phyloP scores from a whole-genome alignment of 495 filamentous ascomycete species.

The Podospora tetraspora region DNA sequence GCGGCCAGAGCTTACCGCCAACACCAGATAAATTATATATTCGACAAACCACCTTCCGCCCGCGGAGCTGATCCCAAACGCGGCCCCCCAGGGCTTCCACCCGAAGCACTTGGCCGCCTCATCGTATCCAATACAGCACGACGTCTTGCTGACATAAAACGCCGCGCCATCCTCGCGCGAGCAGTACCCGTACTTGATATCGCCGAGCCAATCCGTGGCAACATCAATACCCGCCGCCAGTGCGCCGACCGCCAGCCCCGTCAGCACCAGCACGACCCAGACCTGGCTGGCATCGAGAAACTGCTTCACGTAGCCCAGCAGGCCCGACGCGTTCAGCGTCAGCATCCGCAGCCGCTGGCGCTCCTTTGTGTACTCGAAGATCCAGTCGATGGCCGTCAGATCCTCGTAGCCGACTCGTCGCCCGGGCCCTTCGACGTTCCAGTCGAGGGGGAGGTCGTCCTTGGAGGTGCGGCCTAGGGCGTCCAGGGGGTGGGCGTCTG shows the following conservation, averaged over 20 bases:
- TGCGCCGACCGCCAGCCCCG: constrained; percentile 71
- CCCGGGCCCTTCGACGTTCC: constrained; percentile 88
- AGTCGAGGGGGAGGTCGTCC: constrained; percentile 66
- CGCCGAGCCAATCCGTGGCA: constrained; percentile 89
- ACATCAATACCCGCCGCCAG: constrained; percentile 88
- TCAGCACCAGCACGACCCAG: constrained; percentile 77
- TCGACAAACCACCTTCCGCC: constrained; percentile 74
- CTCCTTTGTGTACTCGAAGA: constrained; percentile 98
- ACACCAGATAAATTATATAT: constrained; percentile 77
- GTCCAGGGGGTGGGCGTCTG: background rate
- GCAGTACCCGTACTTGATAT: constrained; percentile 91
- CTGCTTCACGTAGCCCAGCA: constrained; percentile 66
- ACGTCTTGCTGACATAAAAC: constrained; percentile 84
- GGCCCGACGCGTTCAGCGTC: constrained; percentile 59
- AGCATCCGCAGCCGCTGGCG: constrained; percentile 77
- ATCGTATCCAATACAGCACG: constrained; percentile 91
- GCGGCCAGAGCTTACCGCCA: constrained; percentile 56
- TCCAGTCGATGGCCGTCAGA: constrained; percentile 98
- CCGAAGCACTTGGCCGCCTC: constrained; percentile 68
- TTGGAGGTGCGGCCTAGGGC: constrained; percentile 36
- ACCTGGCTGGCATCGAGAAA: constrained; percentile 81
- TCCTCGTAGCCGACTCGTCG: constrained; percentile 92
- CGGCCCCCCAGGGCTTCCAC: constrained; percentile 81
- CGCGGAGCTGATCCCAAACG: constrained; percentile 57
- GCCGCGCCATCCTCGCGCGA: constrained; percentile 68